Conservation (phyloP, 345 rosid species). For the Durio zibethinus region DNA sequence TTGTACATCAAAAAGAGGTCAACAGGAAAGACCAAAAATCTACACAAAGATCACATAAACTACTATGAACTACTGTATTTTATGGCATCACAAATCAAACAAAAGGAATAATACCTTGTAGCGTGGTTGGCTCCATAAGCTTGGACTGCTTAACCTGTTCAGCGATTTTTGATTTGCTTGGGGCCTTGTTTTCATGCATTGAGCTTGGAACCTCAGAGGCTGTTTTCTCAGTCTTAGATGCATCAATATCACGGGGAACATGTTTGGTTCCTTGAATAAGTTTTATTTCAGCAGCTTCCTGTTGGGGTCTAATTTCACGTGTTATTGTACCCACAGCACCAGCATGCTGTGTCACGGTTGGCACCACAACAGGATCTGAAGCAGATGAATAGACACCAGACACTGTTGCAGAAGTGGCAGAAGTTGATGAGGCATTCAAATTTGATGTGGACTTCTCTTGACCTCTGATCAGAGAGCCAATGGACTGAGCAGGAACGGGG, state of each 20-base stretch:
- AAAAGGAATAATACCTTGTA: conserved; percentile 37
- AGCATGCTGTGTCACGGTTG: conserved; percentile 23
- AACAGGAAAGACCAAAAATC: neutral
- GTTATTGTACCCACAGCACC: conserved; percentile 29
- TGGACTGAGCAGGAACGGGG: conserved; percentile 14
- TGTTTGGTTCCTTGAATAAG: conserved; percentile 27
- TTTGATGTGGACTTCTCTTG: conserved; percentile 30
- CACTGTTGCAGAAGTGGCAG: conserved; percentile 21
- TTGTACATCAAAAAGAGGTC: neutral
- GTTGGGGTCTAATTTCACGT: conserved; percentile 28
- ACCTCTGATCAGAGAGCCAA: conserved; percentile 31
- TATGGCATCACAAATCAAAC: neutral
- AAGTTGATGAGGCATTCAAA: conserved; percentile 18
- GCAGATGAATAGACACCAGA: conserved; percentile 39
- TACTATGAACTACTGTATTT: neutral
- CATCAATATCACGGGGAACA: conserved; percentile 6
- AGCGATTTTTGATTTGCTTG: conserved; percentile 25
- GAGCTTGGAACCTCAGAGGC: conserved; percentile 9
- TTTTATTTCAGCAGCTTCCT: conserved; percentile 31
- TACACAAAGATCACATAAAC: neutral
- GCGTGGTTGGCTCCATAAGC: conserved; percentile 29
- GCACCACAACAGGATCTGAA: conserved; percentile 42
- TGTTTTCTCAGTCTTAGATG: conserved; percentile 20
- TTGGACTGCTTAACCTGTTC: conserved; percentile 34
- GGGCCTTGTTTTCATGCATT: conserved; percentile 11